Evolutionary conservation across 495 filamentous ascomycete species (phyloP).

Genomic region (Penicillium coprophilum): DNA sequence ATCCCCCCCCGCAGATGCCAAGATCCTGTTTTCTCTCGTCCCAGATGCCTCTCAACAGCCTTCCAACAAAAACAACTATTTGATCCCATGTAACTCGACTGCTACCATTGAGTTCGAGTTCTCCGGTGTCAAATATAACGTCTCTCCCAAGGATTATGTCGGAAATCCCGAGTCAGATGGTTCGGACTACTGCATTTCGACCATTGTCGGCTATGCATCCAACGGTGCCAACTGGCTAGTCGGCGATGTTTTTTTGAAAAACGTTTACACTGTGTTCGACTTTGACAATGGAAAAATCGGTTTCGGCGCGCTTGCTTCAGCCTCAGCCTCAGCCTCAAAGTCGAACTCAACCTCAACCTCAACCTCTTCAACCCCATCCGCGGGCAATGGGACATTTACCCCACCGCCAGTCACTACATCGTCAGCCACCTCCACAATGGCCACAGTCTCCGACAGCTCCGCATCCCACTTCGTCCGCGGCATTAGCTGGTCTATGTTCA

Average conservation of each 20-base stretch:
- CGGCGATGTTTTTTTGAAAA: slow-evolving; percentile 83
- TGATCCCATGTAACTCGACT: slow-evolving; percentile 69
- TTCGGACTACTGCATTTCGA: slow-evolving; percentile 57
- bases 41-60: slow-evolving; percentile 53
- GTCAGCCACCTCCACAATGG: slow-evolving; percentile 2
- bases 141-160: slow-evolving; percentile 69
- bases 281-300: slow-evolving; percentile 50
- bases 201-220: slow-evolving; percentile 53
- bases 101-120: slow-evolving; percentile 53
- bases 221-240: slow-evolving; percentile 66
- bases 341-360: background rate
- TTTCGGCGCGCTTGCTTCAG: slow-evolving; percentile 31
- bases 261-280: slow-evolving; percentile 87
- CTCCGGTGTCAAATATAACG: slow-evolving; percentile 57
- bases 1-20: slow-evolving; percentile 66
- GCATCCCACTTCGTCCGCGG: slow-evolving; percentile 13
- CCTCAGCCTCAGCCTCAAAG: slow-evolving; percentile 11
- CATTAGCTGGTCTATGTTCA: slow-evolving; percentile 18
- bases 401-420: slow-evolving; percentile 11
- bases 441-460: slow-evolving; percentile 12
- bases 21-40: slow-evolving; percentile 62
- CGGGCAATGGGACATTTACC: slow-evolving; percentile 20
- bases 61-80: slow-evolving; percentile 48
- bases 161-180: slow-evolving; percentile 41
- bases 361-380: background rate